A percentile compares a stretch with the other conserved stretches of the same genome.
These are phyloP conservation scores for Penicillium lagena DNA, from an alignment of 495 filamentous ascomycete species.

Conservation along the genomic window DNA sequence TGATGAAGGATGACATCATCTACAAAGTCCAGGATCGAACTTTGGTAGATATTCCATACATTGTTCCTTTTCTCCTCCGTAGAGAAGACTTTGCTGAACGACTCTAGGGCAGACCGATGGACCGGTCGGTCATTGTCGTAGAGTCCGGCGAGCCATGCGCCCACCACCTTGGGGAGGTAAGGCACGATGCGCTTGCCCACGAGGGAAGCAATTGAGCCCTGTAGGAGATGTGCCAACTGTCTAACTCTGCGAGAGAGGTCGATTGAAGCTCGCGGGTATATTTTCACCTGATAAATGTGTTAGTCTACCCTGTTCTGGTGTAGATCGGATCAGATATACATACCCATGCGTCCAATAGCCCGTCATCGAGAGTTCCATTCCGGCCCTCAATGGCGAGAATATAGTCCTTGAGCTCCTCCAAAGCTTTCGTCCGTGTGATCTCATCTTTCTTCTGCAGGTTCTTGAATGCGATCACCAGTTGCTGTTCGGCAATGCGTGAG, in stretches of 20 bases:
- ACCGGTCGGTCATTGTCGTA: slow-evolving; percentile 79
- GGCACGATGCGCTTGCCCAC: slow-evolving; percentile 75
- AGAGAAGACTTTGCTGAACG: slow-evolving; percentile 64
- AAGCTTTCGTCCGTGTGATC: slow-evolving; percentile 84
- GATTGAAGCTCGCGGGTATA: slow-evolving; percentile 83
- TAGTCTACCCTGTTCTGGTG: slow-evolving; percentile 11
- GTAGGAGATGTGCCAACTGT: slow-evolving; percentile 70
- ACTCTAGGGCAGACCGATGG: slow-evolving; percentile 65
- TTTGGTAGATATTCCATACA: slow-evolving; percentile 73
- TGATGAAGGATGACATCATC: slow-evolving; percentile 69
- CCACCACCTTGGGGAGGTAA: slow-evolving; percentile 67
- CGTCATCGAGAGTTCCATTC: slow-evolving; percentile 59
- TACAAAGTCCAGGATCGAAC: slow-evolving; percentile 72
- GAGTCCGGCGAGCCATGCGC: slow-evolving; percentile 80
- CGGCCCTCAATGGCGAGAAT: slow-evolving; percentile 42
- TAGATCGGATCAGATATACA: slow-evolving; percentile 24
- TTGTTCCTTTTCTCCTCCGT: slow-evolving; percentile 69
- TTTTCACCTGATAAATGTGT: slow-evolving; percentile 54
- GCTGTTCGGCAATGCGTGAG: slow-evolving; percentile 66
- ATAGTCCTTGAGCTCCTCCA: slow-evolving; percentile 74
- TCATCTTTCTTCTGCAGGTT: slow-evolving; percentile 89
- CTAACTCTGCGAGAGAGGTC: slow-evolving; percentile 83
- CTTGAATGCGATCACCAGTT: slow-evolving; percentile 82
- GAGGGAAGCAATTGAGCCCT: slow-evolving; percentile 63
- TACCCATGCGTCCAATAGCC: slow-evolving; percentile 83